Evolutionary conservation across 2,329 filamentous ascomycete genomes (phyloP).

Genomic region (Penicillium sp.): DNA sequence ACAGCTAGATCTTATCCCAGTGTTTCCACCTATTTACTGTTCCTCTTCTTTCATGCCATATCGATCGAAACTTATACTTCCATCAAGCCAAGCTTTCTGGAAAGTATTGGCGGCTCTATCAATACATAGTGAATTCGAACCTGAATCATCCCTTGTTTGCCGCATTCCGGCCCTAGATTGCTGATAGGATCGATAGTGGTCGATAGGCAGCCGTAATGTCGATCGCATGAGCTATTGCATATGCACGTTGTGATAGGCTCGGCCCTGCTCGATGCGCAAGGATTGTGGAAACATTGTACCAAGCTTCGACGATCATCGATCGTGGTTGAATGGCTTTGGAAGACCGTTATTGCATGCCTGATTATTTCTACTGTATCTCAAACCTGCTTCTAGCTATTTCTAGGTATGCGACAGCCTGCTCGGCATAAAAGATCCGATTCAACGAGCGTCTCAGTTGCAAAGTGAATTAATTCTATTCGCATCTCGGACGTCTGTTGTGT

Average conservation of each 20-base stretch:
- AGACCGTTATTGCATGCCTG: background rate
- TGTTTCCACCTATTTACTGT: background rate
- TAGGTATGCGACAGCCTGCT: conserved; percentile 1
- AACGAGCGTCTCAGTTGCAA: background rate
- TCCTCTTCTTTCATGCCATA: background rate
- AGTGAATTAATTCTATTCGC: background rate
- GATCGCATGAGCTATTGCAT: background rate
- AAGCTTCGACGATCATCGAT: background rate
- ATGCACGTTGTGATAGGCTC: background rate
- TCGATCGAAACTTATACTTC: background rate
- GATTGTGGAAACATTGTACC: background rate
- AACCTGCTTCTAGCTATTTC: background rate
- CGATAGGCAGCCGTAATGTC: background rate
- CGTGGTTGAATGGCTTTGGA: background rate
- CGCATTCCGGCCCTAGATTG: conserved; percentile 3
- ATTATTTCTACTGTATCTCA: background rate
- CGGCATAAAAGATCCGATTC: background rate
- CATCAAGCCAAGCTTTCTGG: conserved; percentile 10
- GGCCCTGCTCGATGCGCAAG: background rate
- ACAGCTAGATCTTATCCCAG: background rate
- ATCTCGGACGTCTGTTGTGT: background rate
- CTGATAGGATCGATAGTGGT: background rate
- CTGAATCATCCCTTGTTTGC: conserved; percentile 4
- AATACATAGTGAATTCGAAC: background rate
- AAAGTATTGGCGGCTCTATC: conserved; percentile 1